Base-by-base conservation (phyloP, 2,329 filamentous ascomycete species). In the Colletotrichum kahawae region DNA sequence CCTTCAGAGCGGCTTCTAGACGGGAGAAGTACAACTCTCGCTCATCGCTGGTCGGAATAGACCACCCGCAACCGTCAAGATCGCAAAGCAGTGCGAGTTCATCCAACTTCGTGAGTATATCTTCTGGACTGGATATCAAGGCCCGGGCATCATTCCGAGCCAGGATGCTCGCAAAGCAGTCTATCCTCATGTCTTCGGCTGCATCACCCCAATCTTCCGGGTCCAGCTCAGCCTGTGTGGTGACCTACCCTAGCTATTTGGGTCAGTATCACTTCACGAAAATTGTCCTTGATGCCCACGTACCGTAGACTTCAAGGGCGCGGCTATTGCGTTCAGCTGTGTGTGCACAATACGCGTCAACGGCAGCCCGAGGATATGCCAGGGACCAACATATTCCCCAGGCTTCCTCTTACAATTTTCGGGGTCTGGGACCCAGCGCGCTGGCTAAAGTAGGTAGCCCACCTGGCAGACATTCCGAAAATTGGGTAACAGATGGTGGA, bases 271-370 rank as follows among this genome's bases (percentile, higher is more conserved):
- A 34, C 43, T 48, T 21, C 24, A 21, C 24, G 18, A 60, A 31
- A 12, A 4, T 4, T 34, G 2, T 60, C 0, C 8, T 29, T 1
- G 21, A 60, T 18, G 2, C 1, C 2, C 0, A 60, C 29, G 1
- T 3, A 34, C 57, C 57, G 21, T 60, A 60, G 8, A 60, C 57
- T 60, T 21, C 57, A 31, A 60, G 24, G 9, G 16, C 57, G 1
- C 29, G 16, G 57, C 18, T 18, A 13, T 60, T 60, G 29, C 27
- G 57, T 34, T n/a, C 57, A 4, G 29, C 57, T 33, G 33, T 59
- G 9, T 33, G 29, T 21, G 29, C 13, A 12, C 56, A 29, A 31
- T 33, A 59, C 2, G 16, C 29, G 5, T 33, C 56, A 31, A 33
- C 29, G 2, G 56, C 27, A 33, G 29, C 8, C 24, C n/a, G n/a